Conservation (phyloP, 805 yeast species). For the Pichia deserticola region DNA sequence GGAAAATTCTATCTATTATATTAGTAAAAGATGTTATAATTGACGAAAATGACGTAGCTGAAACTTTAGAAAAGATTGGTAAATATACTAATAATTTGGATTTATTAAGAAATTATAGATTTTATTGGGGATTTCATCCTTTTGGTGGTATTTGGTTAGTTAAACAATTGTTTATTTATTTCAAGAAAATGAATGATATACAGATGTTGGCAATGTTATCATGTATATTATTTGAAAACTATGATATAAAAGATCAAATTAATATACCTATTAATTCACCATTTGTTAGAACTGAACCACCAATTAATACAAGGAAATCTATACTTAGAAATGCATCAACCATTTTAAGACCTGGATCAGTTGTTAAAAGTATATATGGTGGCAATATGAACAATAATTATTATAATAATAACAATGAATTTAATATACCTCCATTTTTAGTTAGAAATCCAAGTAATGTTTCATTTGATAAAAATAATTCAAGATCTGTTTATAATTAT, state of each 20-base stretch:
- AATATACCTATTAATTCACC: slow-evolving; percentile 43
- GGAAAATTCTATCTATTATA: slow-evolving; percentile 54
- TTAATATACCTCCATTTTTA: not conserved
- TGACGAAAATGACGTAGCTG: slow-evolving; percentile 15
- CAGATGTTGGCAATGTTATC: slow-evolving; percentile 91
- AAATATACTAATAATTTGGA: slow-evolving; percentile 10
- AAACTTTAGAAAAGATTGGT: slow-evolving; percentile 14
- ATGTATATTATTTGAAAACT: slow-evolving; percentile 54
- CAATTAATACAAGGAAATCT: not conserved
- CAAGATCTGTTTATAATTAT: slow-evolving; percentile 8
- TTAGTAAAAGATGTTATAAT: slow-evolving; percentile 35
- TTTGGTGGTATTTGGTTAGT: slow-evolving; percentile 66
- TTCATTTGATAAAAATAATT: slow-evolving; percentile 13
- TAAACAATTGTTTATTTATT: slow-evolving; percentile 52
- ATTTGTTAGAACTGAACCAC: slow-evolving; percentile 20
- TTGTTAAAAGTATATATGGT: not conserved
- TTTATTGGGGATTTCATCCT: slow-evolving; percentile 78
- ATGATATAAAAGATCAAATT: slow-evolving; percentile 17
- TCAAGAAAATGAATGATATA: slow-evolving; percentile 55
- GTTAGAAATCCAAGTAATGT: slow-evolving; percentile 9
- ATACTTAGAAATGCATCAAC: not conserved
- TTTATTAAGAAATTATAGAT: slow-evolving; percentile 20
- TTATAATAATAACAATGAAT: not conserved
- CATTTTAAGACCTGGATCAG: not conserved
- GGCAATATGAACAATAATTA: not conserved